phyloP scores from a whole-genome alignment of 352 stramenopile species.

The Phytophthora fragariae region DNA sequence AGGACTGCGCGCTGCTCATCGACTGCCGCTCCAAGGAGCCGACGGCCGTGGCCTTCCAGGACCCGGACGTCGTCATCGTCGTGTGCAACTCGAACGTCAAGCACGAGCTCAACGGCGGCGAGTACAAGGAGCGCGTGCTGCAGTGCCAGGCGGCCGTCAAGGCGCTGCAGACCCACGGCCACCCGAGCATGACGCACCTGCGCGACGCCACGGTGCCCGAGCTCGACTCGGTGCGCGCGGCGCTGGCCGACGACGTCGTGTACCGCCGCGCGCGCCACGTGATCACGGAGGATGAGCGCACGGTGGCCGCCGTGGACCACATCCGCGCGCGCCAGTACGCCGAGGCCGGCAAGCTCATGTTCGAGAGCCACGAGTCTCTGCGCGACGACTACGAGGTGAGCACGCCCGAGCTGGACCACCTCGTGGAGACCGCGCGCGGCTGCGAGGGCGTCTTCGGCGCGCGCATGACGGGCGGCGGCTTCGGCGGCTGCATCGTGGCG shows the following conservation, averaged over 20 bases:
- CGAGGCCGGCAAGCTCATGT: slow-evolving; percentile 91
- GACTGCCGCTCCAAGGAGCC: slow-evolving; percentile 92
- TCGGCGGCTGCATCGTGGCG: slow-evolving; percentile 97
- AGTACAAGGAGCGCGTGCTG: slow-evolving; percentile 94
- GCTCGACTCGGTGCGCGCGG: slow-evolving; percentile 64
- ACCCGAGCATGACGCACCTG: slow-evolving; percentile 77
- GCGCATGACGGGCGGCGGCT: slow-evolving; percentile 96
- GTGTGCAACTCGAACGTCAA: slow-evolving; percentile 81
- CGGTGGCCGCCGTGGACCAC: slow-evolving; percentile 18
- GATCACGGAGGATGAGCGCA: slow-evolving; percentile 76
- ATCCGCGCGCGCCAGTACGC: slow-evolving; percentile 77
- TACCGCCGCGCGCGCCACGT: slow-evolving; percentile 93
- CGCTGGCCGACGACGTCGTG: slow-evolving; percentile 72
- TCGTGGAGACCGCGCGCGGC: slow-evolving; percentile 92
- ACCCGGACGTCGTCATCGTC: slow-evolving; percentile 43
- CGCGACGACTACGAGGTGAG: slow-evolving; percentile 94
- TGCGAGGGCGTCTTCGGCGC: slow-evolving; percentile 95
- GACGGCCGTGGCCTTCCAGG: slow-evolving; percentile 84
- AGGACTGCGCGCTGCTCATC: slow-evolving; percentile 91
- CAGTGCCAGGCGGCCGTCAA: slow-evolving; percentile 89
- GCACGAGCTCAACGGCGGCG: slow-evolving; percentile 63
- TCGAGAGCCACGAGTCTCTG: slow-evolving; percentile 92
- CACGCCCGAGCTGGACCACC: slow-evolving; percentile 90
- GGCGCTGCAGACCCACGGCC: slow-evolving; percentile 72
- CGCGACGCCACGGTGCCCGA: slow-evolving; percentile 91